A percentile compares a stretch with the other conserved stretches of the same genome.
Conservation (phyloP, 306 rosid genomes). For the Vigna angularis region DNA sequence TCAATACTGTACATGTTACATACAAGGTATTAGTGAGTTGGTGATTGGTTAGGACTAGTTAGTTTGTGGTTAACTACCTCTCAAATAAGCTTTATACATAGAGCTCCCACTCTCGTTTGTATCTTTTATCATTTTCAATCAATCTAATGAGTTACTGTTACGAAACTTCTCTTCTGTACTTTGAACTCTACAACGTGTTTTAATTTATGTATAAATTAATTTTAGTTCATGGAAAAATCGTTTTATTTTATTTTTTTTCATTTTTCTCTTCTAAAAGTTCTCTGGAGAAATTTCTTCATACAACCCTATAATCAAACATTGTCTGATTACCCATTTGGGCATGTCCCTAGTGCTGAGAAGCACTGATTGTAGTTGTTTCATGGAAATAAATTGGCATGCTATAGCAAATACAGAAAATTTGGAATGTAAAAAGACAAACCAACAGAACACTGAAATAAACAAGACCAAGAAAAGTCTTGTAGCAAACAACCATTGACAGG, state of each 20-base stretch:
- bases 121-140: not conserved
- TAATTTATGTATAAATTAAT: too few species aligned
- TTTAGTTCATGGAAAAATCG: too few species aligned
- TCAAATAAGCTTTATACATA: not conserved
- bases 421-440: slow-evolving; percentile 4
- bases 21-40: not conserved
- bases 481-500: too few species aligned
- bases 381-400: not conserved
- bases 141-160: not conserved
- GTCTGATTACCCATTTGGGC: not conserved
- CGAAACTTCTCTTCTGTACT: not conserved
- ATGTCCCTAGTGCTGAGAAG: not conserved
- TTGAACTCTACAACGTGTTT: not conserved
- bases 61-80: not conserved
- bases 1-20: not conserved
- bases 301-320: not conserved
- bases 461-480: slow-evolving; percentile 9
- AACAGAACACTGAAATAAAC: not conserved
- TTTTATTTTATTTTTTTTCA: too few species aligned
- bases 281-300: too few species aligned
- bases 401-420: slow-evolving; percentile 11
- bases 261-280: too few species aligned
- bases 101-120: not conserved
- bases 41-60: not conserved
- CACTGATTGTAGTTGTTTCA: not conserved